Percentiles rank a stretch among this genome's conserved stretches.
phyloP scores from a whole-genome alignment of 352 stramenopile genomes.

The Phytophthora citricola region DNA sequence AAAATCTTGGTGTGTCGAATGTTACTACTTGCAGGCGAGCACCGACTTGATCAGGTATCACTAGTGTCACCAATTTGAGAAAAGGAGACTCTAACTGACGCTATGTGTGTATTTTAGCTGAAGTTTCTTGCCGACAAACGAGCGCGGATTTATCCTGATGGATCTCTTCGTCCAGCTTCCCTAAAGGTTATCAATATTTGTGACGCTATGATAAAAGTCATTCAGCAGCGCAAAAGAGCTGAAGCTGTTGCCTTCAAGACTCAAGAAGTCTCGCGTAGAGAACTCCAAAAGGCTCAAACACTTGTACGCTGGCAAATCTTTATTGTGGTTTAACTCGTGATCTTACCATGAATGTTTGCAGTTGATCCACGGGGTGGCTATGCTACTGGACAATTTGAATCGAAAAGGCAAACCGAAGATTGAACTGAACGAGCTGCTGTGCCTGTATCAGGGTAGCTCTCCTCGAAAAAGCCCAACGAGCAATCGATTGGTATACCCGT shows the following conservation, averaged over 20 bases:
- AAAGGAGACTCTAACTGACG: background rate
- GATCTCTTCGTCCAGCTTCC: constrained; percentile 1
- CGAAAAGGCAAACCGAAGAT: constrained; percentile 36
- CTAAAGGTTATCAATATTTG: constrained; percentile 25
- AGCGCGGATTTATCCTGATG: constrained; percentile 13
- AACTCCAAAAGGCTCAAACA: constrained; percentile 46
- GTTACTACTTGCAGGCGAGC: constrained; percentile 27
- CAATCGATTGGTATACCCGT: constrained; percentile 51
- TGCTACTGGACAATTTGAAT: constrained; percentile 57
- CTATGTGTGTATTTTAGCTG: constrained; percentile 8
- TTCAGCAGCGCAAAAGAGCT: constrained; percentile 43
- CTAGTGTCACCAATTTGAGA: background rate
- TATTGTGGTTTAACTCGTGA: background rate
- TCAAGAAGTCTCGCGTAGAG: constrained; percentile 34
- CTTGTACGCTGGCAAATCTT: constrained; percentile 33
- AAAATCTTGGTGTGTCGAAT: constrained; percentile 52
- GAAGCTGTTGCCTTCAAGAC: constrained; percentile 38
- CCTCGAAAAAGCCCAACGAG: constrained; percentile 33
- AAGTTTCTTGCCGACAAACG: constrained; percentile 15
- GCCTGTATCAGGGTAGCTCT: constrained; percentile 21
- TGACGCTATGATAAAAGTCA: constrained; percentile 50
- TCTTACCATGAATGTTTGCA: constrained; percentile 16
- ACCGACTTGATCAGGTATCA: constrained; percentile 52
- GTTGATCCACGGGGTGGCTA: constrained; percentile 63
- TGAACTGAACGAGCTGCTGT: constrained; percentile 11